phyloP scores from a whole-genome alignment of 2,329 filamentous ascomycete genomes.

The Amesomyces nigricolor region DNA sequence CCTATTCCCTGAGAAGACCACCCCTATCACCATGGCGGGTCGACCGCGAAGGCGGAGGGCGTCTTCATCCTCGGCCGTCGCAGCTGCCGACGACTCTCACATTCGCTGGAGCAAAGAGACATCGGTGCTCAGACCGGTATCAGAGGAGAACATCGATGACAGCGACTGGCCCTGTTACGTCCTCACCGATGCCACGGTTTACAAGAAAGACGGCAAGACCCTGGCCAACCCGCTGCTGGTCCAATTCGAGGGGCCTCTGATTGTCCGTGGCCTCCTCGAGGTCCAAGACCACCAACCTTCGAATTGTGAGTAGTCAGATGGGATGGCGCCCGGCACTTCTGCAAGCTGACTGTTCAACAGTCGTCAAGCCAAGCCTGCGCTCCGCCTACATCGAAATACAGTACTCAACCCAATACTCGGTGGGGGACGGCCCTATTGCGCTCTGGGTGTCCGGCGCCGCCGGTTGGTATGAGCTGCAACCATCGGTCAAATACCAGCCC shows the following conservation, averaged over 20 bases:
- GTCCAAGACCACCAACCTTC: slow-evolving; percentile 44
- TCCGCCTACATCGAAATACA: slow-evolving; percentile 48
- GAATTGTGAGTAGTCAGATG: slow-evolving; percentile 23
- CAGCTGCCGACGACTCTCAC: slow-evolving; percentile 36
- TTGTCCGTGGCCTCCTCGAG: slow-evolving; percentile 54
- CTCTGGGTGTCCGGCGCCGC: slow-evolving; percentile 60
- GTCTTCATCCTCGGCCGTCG: slow-evolving; percentile 41
- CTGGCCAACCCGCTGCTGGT: slow-evolving; percentile 57
- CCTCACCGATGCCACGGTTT: slow-evolving; percentile 56
- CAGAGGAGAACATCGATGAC: slow-evolving; percentile 28
- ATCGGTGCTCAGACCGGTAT: slow-evolving; percentile 33
- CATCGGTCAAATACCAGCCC: slow-evolving; percentile 49
- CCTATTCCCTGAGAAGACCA: neutral
- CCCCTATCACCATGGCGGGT: slow-evolving; percentile 22
- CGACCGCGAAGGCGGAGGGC: slow-evolving; percentile 35
- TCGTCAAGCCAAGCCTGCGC: slow-evolving; percentile 31
- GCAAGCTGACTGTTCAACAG: slow-evolving; percentile 23
- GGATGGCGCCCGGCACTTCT: neutral
- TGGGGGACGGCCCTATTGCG: slow-evolving; percentile 48
- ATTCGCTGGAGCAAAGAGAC: slow-evolving; percentile 32
- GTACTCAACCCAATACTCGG: slow-evolving; percentile 46
- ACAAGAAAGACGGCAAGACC: slow-evolving; percentile 46
- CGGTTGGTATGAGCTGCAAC: slow-evolving; percentile 64
- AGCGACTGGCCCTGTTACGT: slow-evolving; percentile 58
- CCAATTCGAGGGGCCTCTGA: slow-evolving; percentile 54